Conservation (phyloP, 352 stramenopile genomes). For the Pythium vanterpoolii region DNA sequence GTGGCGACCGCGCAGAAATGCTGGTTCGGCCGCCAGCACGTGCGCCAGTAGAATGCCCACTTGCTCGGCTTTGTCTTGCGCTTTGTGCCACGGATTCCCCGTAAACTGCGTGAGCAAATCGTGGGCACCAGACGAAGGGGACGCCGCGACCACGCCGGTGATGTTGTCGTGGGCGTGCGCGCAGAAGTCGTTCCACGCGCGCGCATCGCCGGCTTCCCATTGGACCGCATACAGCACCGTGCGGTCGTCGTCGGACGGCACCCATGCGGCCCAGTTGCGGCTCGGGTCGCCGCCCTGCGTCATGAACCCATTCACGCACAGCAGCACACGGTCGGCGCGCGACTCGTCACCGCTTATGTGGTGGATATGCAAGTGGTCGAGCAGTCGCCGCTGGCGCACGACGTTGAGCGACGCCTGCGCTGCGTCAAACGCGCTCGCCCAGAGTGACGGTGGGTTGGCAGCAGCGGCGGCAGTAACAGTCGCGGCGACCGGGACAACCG, state of each 20-base stretch:
- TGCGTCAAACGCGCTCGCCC: conserved; percentile 69
- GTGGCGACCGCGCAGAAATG: conserved; percentile 44
- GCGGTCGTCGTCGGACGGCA: conserved; percentile 16
- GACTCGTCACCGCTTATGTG: conserved; percentile 62
- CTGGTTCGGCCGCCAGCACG: conserved; percentile 49
- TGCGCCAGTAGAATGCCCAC: conserved; percentile 71
- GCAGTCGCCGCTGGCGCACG: conserved; percentile 48
- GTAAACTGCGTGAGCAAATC: conserved; percentile 70
- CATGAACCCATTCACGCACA: conserved; percentile 88
- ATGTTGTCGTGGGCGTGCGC: conserved; percentile 68
- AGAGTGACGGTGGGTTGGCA: conserved; percentile 52
- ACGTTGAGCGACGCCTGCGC: conserved; percentile 75
- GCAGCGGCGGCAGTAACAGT: too few relatives aligned
- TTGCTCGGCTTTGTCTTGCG: conserved; percentile 75
- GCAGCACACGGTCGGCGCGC: conserved; percentile 51
- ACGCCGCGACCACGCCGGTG: background rate
- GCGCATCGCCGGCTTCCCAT: conserved; percentile 73
- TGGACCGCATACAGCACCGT: conserved; percentile 64
- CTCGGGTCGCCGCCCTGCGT: conserved; percentile 66
- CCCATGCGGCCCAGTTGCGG: conserved; percentile 64
- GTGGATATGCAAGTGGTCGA: conserved; percentile 68
- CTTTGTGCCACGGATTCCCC: conserved; percentile 82
- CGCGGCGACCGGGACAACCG: too few relatives aligned
- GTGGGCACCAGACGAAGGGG: conserved; percentile 27
- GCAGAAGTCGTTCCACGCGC: conserved; percentile 79